Base-by-base conservation (phyloP, 176 grass and related monocot species). In the Puya raimondii region DNA sequence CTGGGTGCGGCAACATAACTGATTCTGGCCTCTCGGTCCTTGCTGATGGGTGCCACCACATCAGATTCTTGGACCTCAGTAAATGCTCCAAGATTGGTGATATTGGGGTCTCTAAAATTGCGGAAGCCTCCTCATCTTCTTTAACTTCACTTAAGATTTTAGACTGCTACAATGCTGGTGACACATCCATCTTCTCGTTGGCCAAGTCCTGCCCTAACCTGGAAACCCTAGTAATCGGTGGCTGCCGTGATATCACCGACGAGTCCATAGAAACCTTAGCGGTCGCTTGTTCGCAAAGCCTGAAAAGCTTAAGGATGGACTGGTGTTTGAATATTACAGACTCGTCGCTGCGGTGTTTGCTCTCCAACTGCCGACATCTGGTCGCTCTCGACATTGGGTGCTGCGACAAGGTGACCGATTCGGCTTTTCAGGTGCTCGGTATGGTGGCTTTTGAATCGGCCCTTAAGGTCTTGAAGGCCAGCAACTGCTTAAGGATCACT, bases 71-170 rank as follows among this genome's bases (percentile, higher is more conserved):
- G 63, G 93, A 97, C 72, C 47, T 97, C 76, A 97, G 84, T 70
- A 92, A 92, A 72, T 96, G 93, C 79, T 82, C 63, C 48, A 90
- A 96, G 79, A 80, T 97, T 73, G 77, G 81, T 15, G 89, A 92
- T 85, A 23, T 49, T 48, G 88, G 94, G 80, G 12, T 97, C 4
- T 84, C 65, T 48, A 90, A 66, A 81, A 85, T 92, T 23, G 78
- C 87, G 47, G 83, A 89, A 65, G 64, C 58, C 52, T 85, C 86
- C 70, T 80, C 84, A 3, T 84, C 75, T 23, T 85, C 70, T 61
- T 84, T 97, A 69, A 20, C 87, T 22, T 83, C 82, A 67, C 42
- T 92, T 51, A 97, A 92, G 66, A 49, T 97, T 61, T 74, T 80
- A 72, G 86, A 90, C 57, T 97, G 93, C 81, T 87, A 15, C 64